Evolutionary conservation across 2,329 filamentous ascomycete species (phyloP), one percentile per base, ranked within the genome.

Genomic region (Colletotrichum coccodes): DNA sequence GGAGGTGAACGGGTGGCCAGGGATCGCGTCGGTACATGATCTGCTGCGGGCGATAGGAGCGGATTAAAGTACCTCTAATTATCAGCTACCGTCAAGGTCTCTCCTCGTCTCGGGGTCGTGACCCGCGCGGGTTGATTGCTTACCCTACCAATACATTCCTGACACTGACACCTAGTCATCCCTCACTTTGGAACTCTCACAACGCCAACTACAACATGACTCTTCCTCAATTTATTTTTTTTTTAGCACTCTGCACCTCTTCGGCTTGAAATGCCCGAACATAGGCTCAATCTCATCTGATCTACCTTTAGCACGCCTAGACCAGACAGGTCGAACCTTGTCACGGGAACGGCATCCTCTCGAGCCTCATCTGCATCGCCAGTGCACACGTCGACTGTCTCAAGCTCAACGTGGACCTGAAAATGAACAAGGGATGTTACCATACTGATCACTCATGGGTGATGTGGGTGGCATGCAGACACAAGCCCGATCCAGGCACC

Each of bases 301-400:
- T 59, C 14, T 34, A 40, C 11, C 26, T 46, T 42, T 16, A 44
- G 14, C 16, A 32, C 12, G 16, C 12, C 44, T 36, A 7, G n/a
- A 11, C 40, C 50, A 42, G 59, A 9, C 49, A 44, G 58, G 49
- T 42, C 47, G 28, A 65, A 38, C 40, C 54, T 34, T 60, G 66
- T 66, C 61, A 65, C 66, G 56, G 65, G 61, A 69, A 30, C 66
- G 56, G 60, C 60, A 69, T 56, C 30, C 38, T 21, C 49, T 65
- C 61, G 53, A 69, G 42, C 61, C 62, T 65, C 49, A 64, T 47
- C 40, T 34, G 28, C 47, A 34, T 53, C 42, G 49, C 26, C 59
- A 62, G 40, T 57, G 49, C 64, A 32, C 46, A 52, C 32, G 53
- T 68, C 65, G 40, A 65, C 34, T 44, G 61, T 68, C 61, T 68